These are phyloP conservation scores for Coemansia sp. DNA, from an alignment of 192 early-diverging fungal species.

Conservation along the genomic window DNA sequence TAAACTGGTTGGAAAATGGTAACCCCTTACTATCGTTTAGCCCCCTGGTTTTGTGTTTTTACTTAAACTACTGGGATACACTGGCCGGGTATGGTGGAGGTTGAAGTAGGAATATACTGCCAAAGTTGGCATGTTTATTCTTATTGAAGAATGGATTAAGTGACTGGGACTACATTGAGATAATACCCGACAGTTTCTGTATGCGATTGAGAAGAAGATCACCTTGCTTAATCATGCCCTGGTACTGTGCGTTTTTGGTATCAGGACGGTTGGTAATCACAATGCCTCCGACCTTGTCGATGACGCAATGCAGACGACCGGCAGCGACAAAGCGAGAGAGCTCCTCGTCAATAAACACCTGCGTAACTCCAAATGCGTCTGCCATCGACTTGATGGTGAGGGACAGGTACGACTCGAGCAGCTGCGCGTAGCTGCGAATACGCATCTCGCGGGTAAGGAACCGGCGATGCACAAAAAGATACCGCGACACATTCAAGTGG, in stretches of 20 bases:
- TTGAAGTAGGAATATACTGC: neutral
- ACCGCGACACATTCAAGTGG: conserved; percentile 71
- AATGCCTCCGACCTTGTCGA: conserved; percentile 98
- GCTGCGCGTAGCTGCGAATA: conserved; percentile 92
- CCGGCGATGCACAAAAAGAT: conserved; percentile 82
- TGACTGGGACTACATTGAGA: conserved; percentile 65
- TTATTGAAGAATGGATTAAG: neutral
- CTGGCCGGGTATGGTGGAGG: no score
- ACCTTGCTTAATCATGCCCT: conserved; percentile 93
- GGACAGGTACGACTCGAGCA: conserved; percentile 92
- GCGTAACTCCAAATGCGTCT: conserved; percentile 90
- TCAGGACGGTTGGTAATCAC: conserved; percentile 98
- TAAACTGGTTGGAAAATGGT: neutral
- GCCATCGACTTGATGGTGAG: conserved; percentile 97
- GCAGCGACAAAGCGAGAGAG: conserved; percentile 92
- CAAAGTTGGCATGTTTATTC: neutral
- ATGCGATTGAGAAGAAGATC: conserved; percentile 92
- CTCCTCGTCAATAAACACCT: conserved; percentile 96
- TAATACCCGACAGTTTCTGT: conserved; percentile 93
- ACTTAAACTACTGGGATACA: no score
- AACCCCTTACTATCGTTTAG: neutral
- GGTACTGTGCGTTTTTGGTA: conserved; percentile 98
- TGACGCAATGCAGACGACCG: conserved; percentile 95
- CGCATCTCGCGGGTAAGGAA: conserved; percentile 99
- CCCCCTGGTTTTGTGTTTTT: neutral